Conservation (phyloP, 2,329 filamentous ascomycete genomes). For the Fusarium brevicatenulatum region DNA sequence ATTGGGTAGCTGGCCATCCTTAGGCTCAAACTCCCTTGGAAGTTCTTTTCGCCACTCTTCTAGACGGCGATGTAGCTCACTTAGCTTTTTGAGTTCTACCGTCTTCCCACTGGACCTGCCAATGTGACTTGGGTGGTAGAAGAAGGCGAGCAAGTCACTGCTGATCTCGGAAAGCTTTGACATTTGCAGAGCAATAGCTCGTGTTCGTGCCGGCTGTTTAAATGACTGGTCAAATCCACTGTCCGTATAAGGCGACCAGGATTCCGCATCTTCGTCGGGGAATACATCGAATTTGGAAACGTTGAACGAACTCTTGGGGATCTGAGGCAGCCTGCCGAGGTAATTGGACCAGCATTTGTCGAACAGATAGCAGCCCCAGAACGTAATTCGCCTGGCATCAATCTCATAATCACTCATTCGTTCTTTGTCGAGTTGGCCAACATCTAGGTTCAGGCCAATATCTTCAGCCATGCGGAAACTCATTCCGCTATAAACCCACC, state of each 20-base stretch:
- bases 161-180: slow-evolving; percentile 91
- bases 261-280: slow-evolving; percentile 83
- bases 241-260: slow-evolving; percentile 91
- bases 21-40: slow-evolving; percentile 87
- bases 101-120: slow-evolving; percentile 76
- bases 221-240: slow-evolving; percentile 77
- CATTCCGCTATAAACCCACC: slow-evolving; percentile 99
- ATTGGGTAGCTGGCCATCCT: slow-evolving; percentile 87
- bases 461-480: slow-evolving; percentile 98
- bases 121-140: slow-evolving; percentile 84
- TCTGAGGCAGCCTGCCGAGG: slow-evolving; percentile 87
- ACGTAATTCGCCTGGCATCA: slow-evolving; percentile 89
- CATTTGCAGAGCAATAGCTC: slow-evolving; percentile 84
- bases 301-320: slow-evolving; percentile 81
- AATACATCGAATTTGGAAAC: slow-evolving; percentile 92
- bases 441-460: slow-evolving; percentile 88
- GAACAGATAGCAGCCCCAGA: slow-evolving; percentile 98
- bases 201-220: slow-evolving; percentile 83
- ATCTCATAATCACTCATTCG: slow-evolving; percentile 81
- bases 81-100: slow-evolving; percentile 89
- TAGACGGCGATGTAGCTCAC: slow-evolving; percentile 87
- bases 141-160: slow-evolving; percentile 86
- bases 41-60: slow-evolving; percentile 89
- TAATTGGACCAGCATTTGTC: slow-evolving; percentile 99
- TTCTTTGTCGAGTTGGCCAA: slow-evolving; percentile 70